Evolutionary conservation across 352 stramenopile species (phyloP).

Genomic region (Globisporangium emineosum): DNA sequence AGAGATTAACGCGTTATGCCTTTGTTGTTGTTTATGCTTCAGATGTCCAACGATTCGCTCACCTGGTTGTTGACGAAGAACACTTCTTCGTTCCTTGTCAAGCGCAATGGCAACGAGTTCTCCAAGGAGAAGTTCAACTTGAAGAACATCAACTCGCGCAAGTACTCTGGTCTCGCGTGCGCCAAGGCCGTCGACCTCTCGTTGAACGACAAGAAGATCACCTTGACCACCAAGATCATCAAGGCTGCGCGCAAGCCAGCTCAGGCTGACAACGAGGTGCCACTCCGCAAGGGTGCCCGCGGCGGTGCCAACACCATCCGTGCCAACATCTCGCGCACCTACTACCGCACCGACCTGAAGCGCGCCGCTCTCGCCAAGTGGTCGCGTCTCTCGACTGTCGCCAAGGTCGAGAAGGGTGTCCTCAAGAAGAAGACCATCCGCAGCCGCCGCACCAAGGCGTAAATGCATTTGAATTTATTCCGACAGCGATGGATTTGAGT

Average conservation of each 20-base stretch:
- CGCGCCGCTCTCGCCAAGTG: slow-evolving; percentile 80
- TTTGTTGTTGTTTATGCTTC: not conserved
- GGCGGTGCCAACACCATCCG: slow-evolving; percentile 83
- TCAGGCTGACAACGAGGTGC: slow-evolving; percentile 70
- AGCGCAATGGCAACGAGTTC: slow-evolving; percentile 90
- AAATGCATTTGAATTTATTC: slow-evolving; percentile 28
- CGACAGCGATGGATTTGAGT: slow-evolving; percentile 8
- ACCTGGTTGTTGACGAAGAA: slow-evolving; percentile 96
- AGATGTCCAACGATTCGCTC: slow-evolving; percentile 93
- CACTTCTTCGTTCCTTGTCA: slow-evolving; percentile 96
- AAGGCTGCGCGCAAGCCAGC: slow-evolving; percentile 69
- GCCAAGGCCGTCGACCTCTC: slow-evolving; percentile 92
- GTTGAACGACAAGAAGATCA: slow-evolving; percentile 86
- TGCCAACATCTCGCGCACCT: slow-evolving; percentile 87
- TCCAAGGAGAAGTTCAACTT: slow-evolving; percentile 95
- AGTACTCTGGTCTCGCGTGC: slow-evolving; percentile 96
- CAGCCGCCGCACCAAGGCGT: slow-evolving; percentile 80
- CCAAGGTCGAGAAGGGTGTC: slow-evolving; percentile 88
- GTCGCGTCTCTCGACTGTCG: slow-evolving; percentile 83
- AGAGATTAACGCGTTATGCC: not conserved
- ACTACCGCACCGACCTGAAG: slow-evolving; percentile 86
- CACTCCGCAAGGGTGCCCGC: slow-evolving; percentile 81
- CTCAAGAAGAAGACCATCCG: slow-evolving; percentile 82
- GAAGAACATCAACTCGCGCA: slow-evolving; percentile 93
- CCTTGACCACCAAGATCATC: slow-evolving; percentile 77